Evolutionary conservation across 2,329 filamentous ascomycete species (phyloP).

Genomic region (Teratosphaeria zuluensis): DNA sequence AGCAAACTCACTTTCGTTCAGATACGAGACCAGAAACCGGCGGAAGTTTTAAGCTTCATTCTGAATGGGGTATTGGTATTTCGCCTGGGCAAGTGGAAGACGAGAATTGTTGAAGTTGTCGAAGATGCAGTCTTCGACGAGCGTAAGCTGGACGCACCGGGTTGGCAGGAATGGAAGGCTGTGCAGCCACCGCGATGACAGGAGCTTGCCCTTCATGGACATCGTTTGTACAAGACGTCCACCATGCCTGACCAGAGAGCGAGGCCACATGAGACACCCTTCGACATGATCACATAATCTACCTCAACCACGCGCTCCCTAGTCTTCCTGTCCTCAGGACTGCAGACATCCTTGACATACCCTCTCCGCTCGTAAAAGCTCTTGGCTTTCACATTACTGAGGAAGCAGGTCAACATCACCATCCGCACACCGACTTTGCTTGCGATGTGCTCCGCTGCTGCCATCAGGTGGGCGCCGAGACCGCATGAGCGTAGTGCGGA

Average conservation of each 20-base stretch:
- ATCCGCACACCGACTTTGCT: constrained; percentile 49
- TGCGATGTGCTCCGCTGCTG: constrained; percentile 45
- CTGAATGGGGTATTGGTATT: constrained; percentile 47
- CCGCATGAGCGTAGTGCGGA: constrained; percentile 50
- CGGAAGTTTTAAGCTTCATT: constrained; percentile 51
- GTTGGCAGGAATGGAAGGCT: constrained; percentile 36
- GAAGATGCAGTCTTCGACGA: constrained; percentile 44
- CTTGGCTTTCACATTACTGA: constrained; percentile 48
- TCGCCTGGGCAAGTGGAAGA: constrained; percentile 50
- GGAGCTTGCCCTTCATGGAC: neutral
- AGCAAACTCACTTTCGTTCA: constrained; percentile 51
- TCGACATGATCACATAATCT: constrained; percentile 47
- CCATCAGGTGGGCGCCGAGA: constrained; percentile 52
- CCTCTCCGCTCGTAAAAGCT: constrained; percentile 54
- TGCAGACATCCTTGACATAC: constrained; percentile 43
- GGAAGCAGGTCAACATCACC: constrained; percentile 66
- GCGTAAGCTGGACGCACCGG: constrained; percentile 38
- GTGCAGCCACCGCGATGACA: neutral
- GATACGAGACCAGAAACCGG: constrained; percentile 50
- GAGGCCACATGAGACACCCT: constrained; percentile 14
- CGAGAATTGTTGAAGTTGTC: constrained; percentile 47
- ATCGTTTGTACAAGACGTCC: neutral
- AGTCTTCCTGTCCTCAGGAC: constrained; percentile 40
- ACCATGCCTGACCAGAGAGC: neutral
- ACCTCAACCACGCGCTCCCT: constrained; percentile 40